Conservation (phyloP, 768 basidiomycete genomes). For the Hemileccinum rubropunctum region DNA sequence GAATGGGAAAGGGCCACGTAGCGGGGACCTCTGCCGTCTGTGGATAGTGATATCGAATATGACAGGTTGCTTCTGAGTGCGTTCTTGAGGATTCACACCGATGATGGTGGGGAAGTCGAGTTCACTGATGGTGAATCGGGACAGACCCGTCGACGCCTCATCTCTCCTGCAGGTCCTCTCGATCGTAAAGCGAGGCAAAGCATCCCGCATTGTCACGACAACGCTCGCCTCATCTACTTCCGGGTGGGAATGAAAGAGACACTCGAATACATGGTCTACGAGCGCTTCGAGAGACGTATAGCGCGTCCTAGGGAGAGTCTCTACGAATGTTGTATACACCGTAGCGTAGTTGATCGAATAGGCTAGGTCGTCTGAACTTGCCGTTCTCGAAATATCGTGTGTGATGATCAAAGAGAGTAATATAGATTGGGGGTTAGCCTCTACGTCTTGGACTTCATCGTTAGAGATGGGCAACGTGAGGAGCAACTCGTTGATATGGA, state of each 20-base stretch:
- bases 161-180: conserved; percentile 33
- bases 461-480: conserved; percentile 40
- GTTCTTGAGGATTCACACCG: conserved; percentile 67
- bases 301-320: conserved; percentile 17
- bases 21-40: not conserved
- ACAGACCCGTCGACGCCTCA: conserved; percentile 14
- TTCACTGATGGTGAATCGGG: conserved; percentile 30
- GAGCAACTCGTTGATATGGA: conserved; percentile 49
- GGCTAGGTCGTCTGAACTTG: conserved; percentile 49
- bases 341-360: conserved; percentile 65
- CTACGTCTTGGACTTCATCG: conserved; percentile 28
- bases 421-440: conserved; percentile 46
- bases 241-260: conserved; percentile 36
- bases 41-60: conserved; percentile 46
- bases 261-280: conserved; percentile 37
- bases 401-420: conserved; percentile 49
- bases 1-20: conserved; percentile 12
- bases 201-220: conserved; percentile 47
- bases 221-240: conserved; percentile 40
- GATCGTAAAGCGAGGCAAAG: conserved; percentile 41
- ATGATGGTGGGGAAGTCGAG: conserved; percentile 56
- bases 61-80: conserved; percentile 61
- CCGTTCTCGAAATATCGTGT: conserved; percentile 49
- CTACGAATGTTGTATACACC: conserved; percentile 30
- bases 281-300: conserved; percentile 50